These are phyloP conservation scores for Globisporangium paroecandrum DNA, from an alignment of 352 stramenopile genomes.

Conservation along the genomic window DNA sequence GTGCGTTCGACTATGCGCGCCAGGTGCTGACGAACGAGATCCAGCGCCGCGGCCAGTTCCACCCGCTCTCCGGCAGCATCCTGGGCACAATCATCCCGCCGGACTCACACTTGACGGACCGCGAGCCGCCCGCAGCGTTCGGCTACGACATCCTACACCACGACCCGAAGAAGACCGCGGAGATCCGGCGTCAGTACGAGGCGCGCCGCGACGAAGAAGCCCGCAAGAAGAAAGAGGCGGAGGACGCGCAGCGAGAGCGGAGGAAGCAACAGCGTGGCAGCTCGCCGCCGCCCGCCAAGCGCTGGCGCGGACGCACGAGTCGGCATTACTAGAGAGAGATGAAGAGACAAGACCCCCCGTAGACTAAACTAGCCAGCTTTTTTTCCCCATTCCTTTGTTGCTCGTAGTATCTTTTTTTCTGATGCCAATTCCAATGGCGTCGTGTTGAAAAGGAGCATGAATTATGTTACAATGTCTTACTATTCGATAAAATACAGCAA, in stretches of 20 bases:
- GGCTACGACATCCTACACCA: slow-evolving; percentile 72
- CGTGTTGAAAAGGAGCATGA: no score
- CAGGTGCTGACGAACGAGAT: slow-evolving; percentile 76
- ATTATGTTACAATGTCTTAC: not conserved
- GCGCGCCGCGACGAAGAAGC: slow-evolving; percentile 52
- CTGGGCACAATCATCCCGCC: slow-evolving; percentile 70
- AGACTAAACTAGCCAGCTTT: not conserved
- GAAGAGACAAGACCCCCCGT: not conserved
- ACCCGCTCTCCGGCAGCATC: slow-evolving; percentile 61
- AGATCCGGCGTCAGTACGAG: slow-evolving; percentile 62
- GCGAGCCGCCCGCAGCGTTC: slow-evolving; percentile 48
- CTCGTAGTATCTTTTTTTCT: not conserved
- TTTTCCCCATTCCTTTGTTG: not conserved
- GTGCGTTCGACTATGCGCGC: slow-evolving; percentile 88
- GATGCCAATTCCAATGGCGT: not conserved
- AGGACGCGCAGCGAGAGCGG: slow-evolving; percentile 23
- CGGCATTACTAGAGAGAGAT: slow-evolving; percentile 28
- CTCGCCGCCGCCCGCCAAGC: slow-evolving; percentile 49
- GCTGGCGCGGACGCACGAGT: slow-evolving; percentile 52
- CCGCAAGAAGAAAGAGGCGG: slow-evolving; percentile 42
- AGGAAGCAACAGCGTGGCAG: slow-evolving; percentile 23
- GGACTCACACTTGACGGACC: slow-evolving; percentile 61
- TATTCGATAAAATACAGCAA: not conserved
- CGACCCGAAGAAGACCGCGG: slow-evolving; percentile 64
- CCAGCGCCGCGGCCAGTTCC: slow-evolving; percentile 59